These are phyloP conservation scores for Trichocomaceae sp. DNA, from an alignment of 2,329 filamentous ascomycete species.

Conservation along the genomic window DNA sequence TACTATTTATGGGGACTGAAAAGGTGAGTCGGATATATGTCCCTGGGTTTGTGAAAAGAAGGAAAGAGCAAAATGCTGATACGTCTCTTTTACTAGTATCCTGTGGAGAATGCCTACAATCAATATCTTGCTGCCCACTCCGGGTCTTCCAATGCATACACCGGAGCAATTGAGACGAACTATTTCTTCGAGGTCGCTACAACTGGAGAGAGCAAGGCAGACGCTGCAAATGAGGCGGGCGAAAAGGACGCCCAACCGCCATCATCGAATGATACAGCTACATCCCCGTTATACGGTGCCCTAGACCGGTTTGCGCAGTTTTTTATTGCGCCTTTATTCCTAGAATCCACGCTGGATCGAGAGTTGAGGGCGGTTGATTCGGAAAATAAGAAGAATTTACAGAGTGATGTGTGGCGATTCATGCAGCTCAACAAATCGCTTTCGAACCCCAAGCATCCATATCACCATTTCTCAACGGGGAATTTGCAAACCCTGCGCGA, in stretches of 20 bases:
- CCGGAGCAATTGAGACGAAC: slow-evolving; percentile 86
- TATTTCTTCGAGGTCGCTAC: slow-evolving; percentile 96
- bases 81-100: slow-evolving; percentile 53
- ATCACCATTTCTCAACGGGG: slow-evolving; percentile 85
- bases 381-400: slow-evolving; percentile 95
- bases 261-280: slow-evolving; percentile 12
- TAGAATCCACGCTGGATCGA: slow-evolving; percentile 75
- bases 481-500: slow-evolving; percentile 82
- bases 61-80: neutral
- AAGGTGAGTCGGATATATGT: slow-evolving; percentile 52
- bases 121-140: slow-evolving; percentile 86
- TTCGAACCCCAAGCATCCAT: slow-evolving; percentile 82
- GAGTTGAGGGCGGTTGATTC: slow-evolving; percentile 87
- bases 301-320: slow-evolving; percentile 91
- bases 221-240: slow-evolving; percentile 21
- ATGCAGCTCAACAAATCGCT: slow-evolving; percentile 82
- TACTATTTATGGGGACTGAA: slow-evolving; percentile 97
- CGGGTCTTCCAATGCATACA: slow-evolving; percentile 92
- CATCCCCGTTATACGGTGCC: slow-evolving; percentile 67
- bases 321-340: slow-evolving; percentile 81
- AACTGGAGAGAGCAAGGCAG: slow-evolving; percentile 49
- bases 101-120: slow-evolving; percentile 90
- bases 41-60: neutral
- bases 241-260: slow-evolving; percentile 4
- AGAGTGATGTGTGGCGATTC: slow-evolving; percentile 81